Conservation (phyloP, 345 rosid species). For the Ricinus communis region DNA sequence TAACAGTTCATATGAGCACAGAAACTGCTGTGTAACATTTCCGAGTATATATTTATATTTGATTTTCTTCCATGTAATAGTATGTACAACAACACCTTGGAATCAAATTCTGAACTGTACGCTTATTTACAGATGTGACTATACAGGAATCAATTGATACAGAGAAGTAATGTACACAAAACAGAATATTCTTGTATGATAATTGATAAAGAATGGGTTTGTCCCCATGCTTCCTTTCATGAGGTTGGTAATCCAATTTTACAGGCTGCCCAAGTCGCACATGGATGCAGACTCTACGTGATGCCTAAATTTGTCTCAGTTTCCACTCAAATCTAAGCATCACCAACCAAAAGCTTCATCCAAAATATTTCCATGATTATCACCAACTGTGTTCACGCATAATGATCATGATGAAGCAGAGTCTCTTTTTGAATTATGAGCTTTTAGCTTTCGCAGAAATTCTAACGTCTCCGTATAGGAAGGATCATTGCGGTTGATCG, state of each 20-base stretch:
- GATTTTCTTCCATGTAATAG: too few relatives aligned
- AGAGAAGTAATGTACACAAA: constrained; percentile 13
- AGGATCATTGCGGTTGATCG: constrained; percentile 73
- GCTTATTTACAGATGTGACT: constrained; percentile 10
- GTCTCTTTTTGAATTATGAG: constrained; percentile 34
- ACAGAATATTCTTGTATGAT: background rate
- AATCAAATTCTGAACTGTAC: background rate
- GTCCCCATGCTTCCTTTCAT: background rate
- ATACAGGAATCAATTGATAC: background rate
- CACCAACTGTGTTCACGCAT: background rate
- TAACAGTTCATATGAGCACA: too few relatives aligned
- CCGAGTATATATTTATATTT: too few relatives aligned
- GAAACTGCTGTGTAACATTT: too few relatives aligned
- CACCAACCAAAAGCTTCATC: background rate
- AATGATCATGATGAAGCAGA: constrained; percentile 3
- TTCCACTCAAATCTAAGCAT: background rate
- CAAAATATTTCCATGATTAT: background rate
- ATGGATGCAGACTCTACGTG: background rate
- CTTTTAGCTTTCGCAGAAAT: constrained; percentile 62
- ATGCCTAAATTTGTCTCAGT: background rate
- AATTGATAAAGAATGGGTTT: background rate
- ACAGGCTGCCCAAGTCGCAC: background rate
- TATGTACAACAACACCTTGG: too few relatives aligned
- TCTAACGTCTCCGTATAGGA: constrained; percentile 71
- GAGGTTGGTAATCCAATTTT: background rate